Conservation (phyloP, 306 rosid species). For the Prinsepia uniflora region DNA sequence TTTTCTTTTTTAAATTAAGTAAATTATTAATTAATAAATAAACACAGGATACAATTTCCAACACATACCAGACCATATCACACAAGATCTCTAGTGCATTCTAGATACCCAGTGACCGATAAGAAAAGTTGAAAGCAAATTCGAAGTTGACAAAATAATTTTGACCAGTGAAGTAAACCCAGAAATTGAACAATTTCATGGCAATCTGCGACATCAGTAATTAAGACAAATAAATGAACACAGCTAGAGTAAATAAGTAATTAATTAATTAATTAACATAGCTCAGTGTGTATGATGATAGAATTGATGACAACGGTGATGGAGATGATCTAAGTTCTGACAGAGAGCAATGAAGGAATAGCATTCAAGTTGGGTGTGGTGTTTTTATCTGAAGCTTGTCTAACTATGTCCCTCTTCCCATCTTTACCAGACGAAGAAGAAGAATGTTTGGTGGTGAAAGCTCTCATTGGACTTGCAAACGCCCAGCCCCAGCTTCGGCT, state of each 20-base stretch:
- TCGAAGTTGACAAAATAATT: not conserved
- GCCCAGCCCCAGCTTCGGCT: slow-evolving; percentile 82
- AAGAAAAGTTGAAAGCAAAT: too few relatives aligned
- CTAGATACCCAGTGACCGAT: too few relatives aligned
- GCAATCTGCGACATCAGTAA: slow-evolving; percentile 3
- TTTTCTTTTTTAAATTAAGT: not conserved
- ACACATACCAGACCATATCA: too few relatives aligned
- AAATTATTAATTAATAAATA: not conserved
- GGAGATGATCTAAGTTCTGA: slow-evolving; percentile 29
- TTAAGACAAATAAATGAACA: slow-evolving; percentile 13
- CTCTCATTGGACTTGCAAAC: slow-evolving; percentile 92
- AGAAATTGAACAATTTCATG: not conserved
- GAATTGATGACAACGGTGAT: not conserved
- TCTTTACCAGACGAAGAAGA: slow-evolving; percentile 37
- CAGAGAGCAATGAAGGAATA: slow-evolving; percentile 73
- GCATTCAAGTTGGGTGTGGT: slow-evolving; percentile 58
- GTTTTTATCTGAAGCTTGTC: slow-evolving; percentile 54
- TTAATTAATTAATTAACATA: slow-evolving; percentile 10
- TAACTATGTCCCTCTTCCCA: slow-evolving; percentile 42
- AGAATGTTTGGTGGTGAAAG: slow-evolving; percentile 53
- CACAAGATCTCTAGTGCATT: too few relatives aligned
- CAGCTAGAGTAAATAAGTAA: not conserved
- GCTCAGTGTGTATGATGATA: slow-evolving; percentile 9
- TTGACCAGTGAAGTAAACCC: not conserved
- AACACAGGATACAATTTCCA: slow-evolving; percentile 10